Evolutionary conservation across 176 grass and related monocot species (phyloP).

Genomic region (Triticum turgidum): DNA sequence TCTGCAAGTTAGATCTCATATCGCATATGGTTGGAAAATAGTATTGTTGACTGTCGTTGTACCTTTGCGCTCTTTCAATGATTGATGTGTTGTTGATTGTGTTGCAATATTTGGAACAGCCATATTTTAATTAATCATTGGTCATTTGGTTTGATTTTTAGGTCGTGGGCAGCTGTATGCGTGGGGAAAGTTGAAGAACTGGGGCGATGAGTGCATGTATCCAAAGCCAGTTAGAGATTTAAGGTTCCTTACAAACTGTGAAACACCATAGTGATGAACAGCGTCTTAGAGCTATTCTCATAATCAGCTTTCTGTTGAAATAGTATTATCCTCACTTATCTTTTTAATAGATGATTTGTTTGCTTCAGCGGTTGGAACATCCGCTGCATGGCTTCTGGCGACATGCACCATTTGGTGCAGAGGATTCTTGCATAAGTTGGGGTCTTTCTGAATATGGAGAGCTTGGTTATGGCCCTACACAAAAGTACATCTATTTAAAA

Average conservation of each 20-base stretch:
- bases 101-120: background rate
- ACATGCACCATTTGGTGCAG: slow-evolving; percentile 93
- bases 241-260: slow-evolving; percentile 51
- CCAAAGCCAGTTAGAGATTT: slow-evolving; percentile 94
- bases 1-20: background rate
- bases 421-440: slow-evolving; percentile 97
- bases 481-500: slow-evolving; percentile 62
- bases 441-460: slow-evolving; percentile 63
- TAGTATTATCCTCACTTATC: background rate
- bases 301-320: slow-evolving; percentile 14
- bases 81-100: background rate
- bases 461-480: slow-evolving; percentile 89
- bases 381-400: slow-evolving; percentile 95
- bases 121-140: background rate
- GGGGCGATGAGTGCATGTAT: slow-evolving; percentile 96
- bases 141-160: slow-evolving; percentile 31
- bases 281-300: background rate
- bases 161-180: slow-evolving; percentile 91
- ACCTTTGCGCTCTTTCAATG: slow-evolving; percentile 16
- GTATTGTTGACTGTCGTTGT: background rate
- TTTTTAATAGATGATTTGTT: slow-evolving; percentile 34
- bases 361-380: slow-evolving; percentile 91
- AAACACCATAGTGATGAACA: slow-evolving; percentile 19
- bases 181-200: slow-evolving; percentile 97
- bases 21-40: background rate